These are phyloP conservation scores for Phytophthora pseudosyringae DNA, from an alignment of 352 stramenopile genomes.

Conservation along the genomic window DNA sequence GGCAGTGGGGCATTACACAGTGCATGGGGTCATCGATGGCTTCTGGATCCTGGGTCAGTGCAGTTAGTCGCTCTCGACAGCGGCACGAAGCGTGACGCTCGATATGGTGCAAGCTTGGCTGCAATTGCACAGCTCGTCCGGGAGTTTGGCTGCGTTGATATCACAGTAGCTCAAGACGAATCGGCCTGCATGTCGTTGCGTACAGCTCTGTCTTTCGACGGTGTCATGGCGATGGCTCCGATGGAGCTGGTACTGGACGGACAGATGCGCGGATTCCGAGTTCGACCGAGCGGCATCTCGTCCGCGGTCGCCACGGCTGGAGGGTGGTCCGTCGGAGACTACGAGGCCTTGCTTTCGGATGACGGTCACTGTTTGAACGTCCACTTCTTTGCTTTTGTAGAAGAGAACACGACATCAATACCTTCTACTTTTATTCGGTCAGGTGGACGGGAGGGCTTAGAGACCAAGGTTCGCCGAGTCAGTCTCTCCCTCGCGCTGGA, in stretches of 20 bases:
- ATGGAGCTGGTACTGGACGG: slow-evolving; percentile 42
- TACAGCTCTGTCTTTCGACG: slow-evolving; percentile 10
- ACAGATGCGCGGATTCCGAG: slow-evolving; percentile 29
- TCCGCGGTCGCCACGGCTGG: slow-evolving; percentile 20
- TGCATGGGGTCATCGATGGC: slow-evolving; percentile 32
- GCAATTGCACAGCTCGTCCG: slow-evolving; percentile 7
- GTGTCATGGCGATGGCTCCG: neutral
- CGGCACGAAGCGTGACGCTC: neutral
- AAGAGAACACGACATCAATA: neutral
- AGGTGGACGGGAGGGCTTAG: neutral
- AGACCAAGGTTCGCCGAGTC: slow-evolving; percentile 3
- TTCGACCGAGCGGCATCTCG: slow-evolving; percentile 33
- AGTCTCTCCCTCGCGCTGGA: slow-evolving; percentile 7
- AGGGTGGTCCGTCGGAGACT: slow-evolving; percentile 25
- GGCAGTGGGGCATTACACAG: slow-evolving; percentile 1
- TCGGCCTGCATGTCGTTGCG: slow-evolving; percentile 14
- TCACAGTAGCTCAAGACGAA: slow-evolving; percentile 6
- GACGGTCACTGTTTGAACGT: neutral
- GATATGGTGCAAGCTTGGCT: slow-evolving; percentile 5
- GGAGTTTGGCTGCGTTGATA: slow-evolving; percentile 27
- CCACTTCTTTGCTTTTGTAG: slow-evolving; percentile 13
- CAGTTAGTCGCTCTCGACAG: neutral
- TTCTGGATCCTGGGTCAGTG: slow-evolving; percentile 27
- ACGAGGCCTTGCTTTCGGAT: slow-evolving; percentile 8
- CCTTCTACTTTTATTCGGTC: neutral